Evolutionary conservation across 73 alveolate genomes (phyloP), one percentile per base, ranked within the genome.

Genomic region (Stentor coeruleus): DNA sequence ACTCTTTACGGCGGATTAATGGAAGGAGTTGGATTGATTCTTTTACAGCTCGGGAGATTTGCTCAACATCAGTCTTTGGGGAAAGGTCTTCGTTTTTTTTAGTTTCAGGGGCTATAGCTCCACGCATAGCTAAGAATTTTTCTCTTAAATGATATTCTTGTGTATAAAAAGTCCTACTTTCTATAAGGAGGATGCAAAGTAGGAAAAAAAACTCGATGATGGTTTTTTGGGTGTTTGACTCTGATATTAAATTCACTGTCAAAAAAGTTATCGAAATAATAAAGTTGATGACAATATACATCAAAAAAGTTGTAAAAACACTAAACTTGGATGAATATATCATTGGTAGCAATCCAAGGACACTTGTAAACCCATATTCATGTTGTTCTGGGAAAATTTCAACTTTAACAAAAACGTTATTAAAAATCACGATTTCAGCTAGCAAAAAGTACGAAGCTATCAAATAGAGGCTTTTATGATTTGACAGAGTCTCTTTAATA

Each of bases 31-130:
- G 66, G 33, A 66, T 66, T 20, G 42, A 66, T 31, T 66, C 79
- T 66, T 66, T 66, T 1, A 66, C 49, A 26, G 11, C 11, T 2
- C 39, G 26, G 49, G 37, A 28, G 2, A 66, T 66, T 2, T 66
- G 49, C 33, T 66, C 79, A 20, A 66, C 33, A 11, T 66, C 79
- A 20, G 79, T 66, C 33, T 66, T 20, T 1, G 79, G 79, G 49
- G n/a, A 20, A 31, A 20, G 39, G 79, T 66, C 79, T 33, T 66
- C 79, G 11, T 31, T 31, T 20, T 66, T 66, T 49, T 49, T 49
- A 6, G 6, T 49, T 49, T 49, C 66, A 49, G 66, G 66, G 20
- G 20, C 28, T 11, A 49, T 49, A 6, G 20, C 6, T 20, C 39
- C 33, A 11, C 33, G n/a, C 40, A 66, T 20, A 20, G 79, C 39